Conservation (phyloP, 176 grass and related monocot species). For the Triticum dicoccoides region DNA sequence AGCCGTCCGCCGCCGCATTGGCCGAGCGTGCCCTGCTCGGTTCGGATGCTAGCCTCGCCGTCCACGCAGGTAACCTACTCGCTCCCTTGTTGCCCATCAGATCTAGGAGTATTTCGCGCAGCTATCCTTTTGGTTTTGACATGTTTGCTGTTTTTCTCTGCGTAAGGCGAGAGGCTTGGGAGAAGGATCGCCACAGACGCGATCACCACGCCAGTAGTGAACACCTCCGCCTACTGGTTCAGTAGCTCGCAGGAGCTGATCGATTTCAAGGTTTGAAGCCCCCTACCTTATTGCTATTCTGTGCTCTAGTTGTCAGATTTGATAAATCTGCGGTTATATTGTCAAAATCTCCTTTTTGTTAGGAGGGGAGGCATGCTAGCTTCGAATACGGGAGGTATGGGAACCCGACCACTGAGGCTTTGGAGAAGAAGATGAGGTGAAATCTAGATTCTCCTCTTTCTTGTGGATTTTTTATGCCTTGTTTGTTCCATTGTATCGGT, state of each 20-base stretch:
- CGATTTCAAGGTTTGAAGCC: conserved; percentile 78
- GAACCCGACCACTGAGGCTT: conserved; percentile 91
- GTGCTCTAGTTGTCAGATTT: neutral
- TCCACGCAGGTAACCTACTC: conserved; percentile 78
- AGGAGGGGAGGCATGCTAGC: conserved; percentile 98
- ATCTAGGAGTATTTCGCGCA: conserved; percentile 15
- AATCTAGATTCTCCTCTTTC: conserved; percentile 1
- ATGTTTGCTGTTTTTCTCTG: neutral
- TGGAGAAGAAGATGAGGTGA: conserved; percentile 99
- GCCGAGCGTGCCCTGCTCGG: conserved; percentile 64
- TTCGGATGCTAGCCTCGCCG: conserved; percentile 91
- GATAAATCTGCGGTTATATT: conserved; percentile 23
- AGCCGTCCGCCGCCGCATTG: conserved; percentile 45
- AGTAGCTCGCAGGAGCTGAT: conserved; percentile 94
- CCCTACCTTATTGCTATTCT: neutral
- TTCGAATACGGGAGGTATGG: conserved; percentile 97
- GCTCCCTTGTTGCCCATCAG: conserved; percentile 25
- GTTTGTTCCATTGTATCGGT: neutral
- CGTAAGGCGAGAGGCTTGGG: conserved; percentile 85
- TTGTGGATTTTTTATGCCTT: neutral
- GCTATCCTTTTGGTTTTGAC: conserved; percentile 7
- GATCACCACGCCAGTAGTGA: conserved; percentile 96
- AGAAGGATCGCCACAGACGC: conserved; percentile 84
- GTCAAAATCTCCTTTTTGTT: neutral
- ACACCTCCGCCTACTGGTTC: conserved; percentile 99